phyloP scores from a whole-genome alignment of 176 grass and related monocot genomes.

The Oryza australiensis region DNA sequence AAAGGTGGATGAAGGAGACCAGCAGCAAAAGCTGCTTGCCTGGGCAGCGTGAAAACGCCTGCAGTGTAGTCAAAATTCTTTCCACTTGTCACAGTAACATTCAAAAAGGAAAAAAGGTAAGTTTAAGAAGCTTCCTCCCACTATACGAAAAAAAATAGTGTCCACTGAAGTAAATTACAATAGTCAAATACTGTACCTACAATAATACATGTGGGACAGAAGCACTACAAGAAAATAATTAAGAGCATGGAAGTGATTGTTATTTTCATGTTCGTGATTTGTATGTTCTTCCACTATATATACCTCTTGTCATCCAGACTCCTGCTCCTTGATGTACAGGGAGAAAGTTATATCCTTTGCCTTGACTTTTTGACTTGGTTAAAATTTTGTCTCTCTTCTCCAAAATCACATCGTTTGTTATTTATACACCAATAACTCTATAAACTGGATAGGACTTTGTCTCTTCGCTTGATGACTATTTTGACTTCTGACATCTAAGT shows the following conservation, averaged over 20 bases:
- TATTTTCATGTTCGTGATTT: not conserved
- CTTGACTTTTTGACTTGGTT: not conserved
- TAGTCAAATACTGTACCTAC: not conserved
- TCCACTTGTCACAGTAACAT: not conserved
- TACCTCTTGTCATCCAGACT: not conserved
- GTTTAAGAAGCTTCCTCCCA: not conserved
- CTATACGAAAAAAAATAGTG: not conserved
- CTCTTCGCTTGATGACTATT: too few species aligned
- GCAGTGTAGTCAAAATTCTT: not conserved
- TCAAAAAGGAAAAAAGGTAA: not conserved
- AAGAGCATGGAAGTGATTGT: not conserved
- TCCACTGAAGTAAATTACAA: not conserved
- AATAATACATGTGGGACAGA: slow-evolving; percentile 2
- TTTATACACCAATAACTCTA: too few species aligned
- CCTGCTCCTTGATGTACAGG: not conserved
- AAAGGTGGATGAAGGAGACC: not conserved
- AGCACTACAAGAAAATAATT: not conserved
- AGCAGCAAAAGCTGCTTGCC: not conserved
- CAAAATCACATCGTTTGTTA: not conserved
- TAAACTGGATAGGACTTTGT: too few species aligned
- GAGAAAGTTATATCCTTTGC: not conserved
- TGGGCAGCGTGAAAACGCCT: not conserved
- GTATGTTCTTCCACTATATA: not conserved
- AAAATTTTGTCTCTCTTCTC: not conserved
- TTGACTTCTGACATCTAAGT: too few species aligned